Evolutionary conservation across 768 basidiomycete species (phyloP), one percentile per base, ranked within the genome.

Genomic region (Lentinula guzmanii): DNA sequence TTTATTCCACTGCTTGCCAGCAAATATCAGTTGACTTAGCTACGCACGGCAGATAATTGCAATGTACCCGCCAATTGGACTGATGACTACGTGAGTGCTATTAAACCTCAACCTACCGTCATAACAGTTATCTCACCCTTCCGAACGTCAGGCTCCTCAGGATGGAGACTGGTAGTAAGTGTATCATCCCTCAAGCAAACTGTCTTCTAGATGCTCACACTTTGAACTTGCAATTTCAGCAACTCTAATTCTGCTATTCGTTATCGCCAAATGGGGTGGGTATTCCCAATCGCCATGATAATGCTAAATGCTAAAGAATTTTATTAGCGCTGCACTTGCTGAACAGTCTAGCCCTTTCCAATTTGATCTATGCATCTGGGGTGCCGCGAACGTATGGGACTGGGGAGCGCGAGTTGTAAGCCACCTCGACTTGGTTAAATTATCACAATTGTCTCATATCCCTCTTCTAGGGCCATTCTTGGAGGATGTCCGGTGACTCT

Each of bases 181-280:
- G n/a, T 28, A 39, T 2, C 11, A 8, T 11, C 21, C 34, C 53
- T 37, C 31, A 7, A 56, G 3, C 4, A 56, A 42, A 13, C 2
- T 8, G 18, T 21, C 2, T 28, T 55, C 13, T 16, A 9, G 35
- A 56, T 18, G 21, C 39, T 57, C 52, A 65, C 28, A 18, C 28
- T 4, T 28, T 4, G 28, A 28, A 28, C 28, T 6, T 24, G 24
- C 15, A 11, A 55, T 83, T 80, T 43, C 24, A 56, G 55, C 69
- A 79, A 83, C 65, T 85, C 83, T 4, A 84, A 84, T 60, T 80
- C 81, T n/a, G 82, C 79, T 21, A 76, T 83, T 61, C 77, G 83
- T 21, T 85, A 82, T 68, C 78, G 82, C 24, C 76, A 76, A 60
- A 83, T 85, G 83, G 77, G 76, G 79, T 82, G 62, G 61, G 80